Evolutionary conservation across 2,329 filamentous ascomycete genomes (phyloP), one percentile per base, ranked within the genome.

Genomic region (Alternaria sp.): DNA sequence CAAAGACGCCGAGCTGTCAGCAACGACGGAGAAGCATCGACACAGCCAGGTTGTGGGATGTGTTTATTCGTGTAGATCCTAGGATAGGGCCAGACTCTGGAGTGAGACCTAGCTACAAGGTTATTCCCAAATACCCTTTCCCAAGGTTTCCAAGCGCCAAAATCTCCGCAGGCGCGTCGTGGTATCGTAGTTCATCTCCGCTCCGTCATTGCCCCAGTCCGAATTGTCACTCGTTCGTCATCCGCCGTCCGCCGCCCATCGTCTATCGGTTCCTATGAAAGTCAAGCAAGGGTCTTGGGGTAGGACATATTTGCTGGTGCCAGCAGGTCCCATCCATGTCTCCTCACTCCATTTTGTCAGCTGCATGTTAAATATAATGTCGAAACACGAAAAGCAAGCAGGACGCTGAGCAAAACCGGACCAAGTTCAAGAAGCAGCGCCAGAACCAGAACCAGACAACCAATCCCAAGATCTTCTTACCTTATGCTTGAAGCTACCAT

Each of bases 401-500:
- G 49, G 7, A n/a, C n/a, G 21, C 25, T 8, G 47, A 45, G 40
- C 30, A 54, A 13, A 40, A 28, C 25, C 8, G 46, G 10, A 25
- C 17, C 23, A 44, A 30, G 13, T 49, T 59, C 44, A 71, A 55
- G 61, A 62, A 57, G 51, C 57, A 47, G 26, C 52, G 21, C 60
- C 45, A 44, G 32, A 62, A 44, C 45, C 50, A 51, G 60, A 62
- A 32, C 63, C 60, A 36, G 49, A 51, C 25, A 66, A 52, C 67
- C 61, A 69, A 32, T 62, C 60, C 52, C 61, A 54, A 40, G 70
- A 71, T 51, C 44, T 51, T 57, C 65, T 69, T 57, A 67, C 65
- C 63, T 65, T 69, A 3, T 72, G 69, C 23, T 62, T 57, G 40
- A 67, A 59, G 19, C 50, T 52, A 15, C 30, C 40, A 13, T 40